These are phyloP conservation scores for Sorghum bicolor DNA, from an alignment of 176 grass and related monocot species.

Conservation along the genomic window Sorghum_bicolor_NCBIv3 NC_012871.2:55470001-55470500, in stretches of 20 bases:
- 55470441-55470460: constrained; percentile 60
- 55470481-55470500: constrained; percentile 1
- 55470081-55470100: constrained; percentile 19
- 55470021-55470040: constrained; percentile 82
- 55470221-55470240: neutral
- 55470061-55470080: constrained; percentile 36
- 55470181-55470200: neutral
- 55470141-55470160: neutral
- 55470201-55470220: neutral
- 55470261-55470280: no score
- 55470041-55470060: constrained; percentile 75
- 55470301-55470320: no score
- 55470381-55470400: constrained; percentile 64
- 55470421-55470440: constrained; percentile 83
- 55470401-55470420: constrained; percentile 68
- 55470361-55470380: constrained; percentile 20
- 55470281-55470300: no score
- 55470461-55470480: constrained; percentile 17
- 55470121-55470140: neutral
- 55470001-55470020: constrained; percentile 93
- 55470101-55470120: neutral
- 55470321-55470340: neutral
- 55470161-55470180: neutral
- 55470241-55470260: neutral
- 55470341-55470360: constrained; percentile 29